These are phyloP conservation scores for Solanum lignicaule DNA, from an alignment of 257 asterid genomes.

Conservation along the genomic window DNA sequence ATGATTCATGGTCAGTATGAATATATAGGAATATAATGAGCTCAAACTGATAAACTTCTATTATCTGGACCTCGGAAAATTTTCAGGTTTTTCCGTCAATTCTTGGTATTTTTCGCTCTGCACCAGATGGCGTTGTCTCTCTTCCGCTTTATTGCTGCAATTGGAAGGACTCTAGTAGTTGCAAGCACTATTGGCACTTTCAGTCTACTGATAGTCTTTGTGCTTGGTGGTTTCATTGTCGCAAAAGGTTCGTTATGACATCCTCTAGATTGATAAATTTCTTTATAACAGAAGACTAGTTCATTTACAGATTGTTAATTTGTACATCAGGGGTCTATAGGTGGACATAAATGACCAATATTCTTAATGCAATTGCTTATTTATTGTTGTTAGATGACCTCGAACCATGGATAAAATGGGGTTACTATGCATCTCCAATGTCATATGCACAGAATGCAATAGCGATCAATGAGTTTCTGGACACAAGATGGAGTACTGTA, in stretches of 20 bases:
- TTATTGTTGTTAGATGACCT: conserved; percentile 11
- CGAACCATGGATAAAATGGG: conserved; percentile 25
- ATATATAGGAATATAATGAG: neutral
- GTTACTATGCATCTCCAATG: conserved; percentile 22
- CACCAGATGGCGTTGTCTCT: conserved; percentile 94
- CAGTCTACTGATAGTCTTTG: conserved; percentile 64
- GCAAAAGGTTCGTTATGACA: conserved; percentile 50
- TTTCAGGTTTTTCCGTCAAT: conserved; percentile 77
- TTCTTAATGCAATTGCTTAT: neutral
- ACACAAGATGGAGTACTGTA: conserved; percentile 24
- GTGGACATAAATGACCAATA: neutral
- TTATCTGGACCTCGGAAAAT: neutral
- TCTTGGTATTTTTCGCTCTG: conserved; percentile 64
- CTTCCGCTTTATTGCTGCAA: conserved; percentile 66
- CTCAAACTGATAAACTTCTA: neutral
- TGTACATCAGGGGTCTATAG: neutral
- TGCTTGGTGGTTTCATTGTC: conserved; percentile 87
- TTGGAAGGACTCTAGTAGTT: conserved; percentile 80
- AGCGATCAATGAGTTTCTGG: conserved; percentile 23
- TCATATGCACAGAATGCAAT: conserved; percentile 25
- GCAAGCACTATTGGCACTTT: conserved; percentile 73
- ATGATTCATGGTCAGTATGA: neutral
- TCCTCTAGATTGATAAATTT: neutral
- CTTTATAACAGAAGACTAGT: neutral
- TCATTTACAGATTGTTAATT: neutral